Evolutionary conservation across 495 filamentous ascomycete species (phyloP).

Genomic region (Aspergillus coremiiformis): DNA sequence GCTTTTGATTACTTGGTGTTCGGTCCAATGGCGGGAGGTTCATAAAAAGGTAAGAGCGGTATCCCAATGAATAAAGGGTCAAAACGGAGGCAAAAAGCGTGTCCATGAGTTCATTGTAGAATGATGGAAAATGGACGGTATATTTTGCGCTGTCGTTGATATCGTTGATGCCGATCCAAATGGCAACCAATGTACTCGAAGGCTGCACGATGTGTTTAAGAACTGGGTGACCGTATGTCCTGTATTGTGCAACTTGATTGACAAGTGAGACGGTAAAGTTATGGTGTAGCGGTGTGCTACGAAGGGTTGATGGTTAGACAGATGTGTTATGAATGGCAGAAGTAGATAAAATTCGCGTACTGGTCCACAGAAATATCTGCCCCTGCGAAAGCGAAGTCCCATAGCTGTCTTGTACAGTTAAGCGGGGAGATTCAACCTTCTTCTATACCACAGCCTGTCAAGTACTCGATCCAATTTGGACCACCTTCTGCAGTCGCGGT

Average conservation of each 20-base stretch:
- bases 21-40: conserved; percentile 46
- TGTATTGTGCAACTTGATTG: conserved; percentile 35
- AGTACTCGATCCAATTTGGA: conserved; percentile 45
- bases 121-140: conserved; percentile 28
- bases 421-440: conserved; percentile 31
- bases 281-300: conserved; percentile 40
- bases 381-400: conserved; percentile 51
- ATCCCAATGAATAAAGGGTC: conserved; percentile 35
- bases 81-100: conserved; percentile 35
- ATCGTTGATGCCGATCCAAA: conserved; percentile 44
- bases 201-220: conserved; percentile 17
- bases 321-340: not conserved
- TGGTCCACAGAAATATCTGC: conserved; percentile 40
- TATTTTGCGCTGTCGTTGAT: conserved; percentile 35
- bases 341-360: conserved; percentile 12
- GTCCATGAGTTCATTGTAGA: conserved; percentile 31
- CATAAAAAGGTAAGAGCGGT: conserved; percentile 41
- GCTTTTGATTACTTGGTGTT: conserved; percentile 30
- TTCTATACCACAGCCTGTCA: conserved; percentile 37
- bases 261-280: conserved; percentile 40
- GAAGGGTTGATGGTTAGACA: not conserved
- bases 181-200: conserved; percentile 28
- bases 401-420: conserved; percentile 39
- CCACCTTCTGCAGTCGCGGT: conserved; percentile 41
- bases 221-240: conserved; percentile 23